phyloP scores from a whole-genome alignment of 116 monocot genomes.

The Cymodocea nodosa region DNA sequence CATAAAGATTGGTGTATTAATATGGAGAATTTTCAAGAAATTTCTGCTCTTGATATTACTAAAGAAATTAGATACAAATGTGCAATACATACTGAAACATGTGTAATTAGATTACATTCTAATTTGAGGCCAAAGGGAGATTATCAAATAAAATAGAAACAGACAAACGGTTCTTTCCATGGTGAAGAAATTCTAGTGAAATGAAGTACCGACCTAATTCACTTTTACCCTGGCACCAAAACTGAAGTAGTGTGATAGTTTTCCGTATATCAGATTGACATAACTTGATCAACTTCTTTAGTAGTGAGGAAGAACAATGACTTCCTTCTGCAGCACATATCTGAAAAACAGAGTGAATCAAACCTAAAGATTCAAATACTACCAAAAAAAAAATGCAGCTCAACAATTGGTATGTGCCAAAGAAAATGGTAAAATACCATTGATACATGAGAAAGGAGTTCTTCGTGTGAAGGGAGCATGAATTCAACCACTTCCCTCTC shows the following conservation, averaged over 20 bases:
- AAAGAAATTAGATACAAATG: no score
- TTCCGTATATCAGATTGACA: constrained; percentile 80
- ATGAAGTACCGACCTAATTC: constrained; percentile 21
- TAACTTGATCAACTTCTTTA: constrained; percentile 38
- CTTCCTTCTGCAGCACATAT: constrained; percentile 61
- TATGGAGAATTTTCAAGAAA: no score
- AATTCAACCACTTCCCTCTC: constrained; percentile 47
- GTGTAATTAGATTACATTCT: no score
- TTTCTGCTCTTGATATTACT: no score
- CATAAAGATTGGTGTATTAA: no score
- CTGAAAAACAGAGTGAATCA: constrained; percentile 24
- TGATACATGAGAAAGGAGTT: constrained; percentile 40
- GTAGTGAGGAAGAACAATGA: constrained; percentile 26
- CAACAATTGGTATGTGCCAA: constrained; percentile 3
- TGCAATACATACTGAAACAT: no score
- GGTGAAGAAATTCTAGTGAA: neutral
- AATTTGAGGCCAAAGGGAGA: no score
- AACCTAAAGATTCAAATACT: neutral
- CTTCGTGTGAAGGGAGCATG: constrained; percentile 44
- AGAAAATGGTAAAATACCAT: constrained; percentile 31
- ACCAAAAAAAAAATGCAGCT: neutral
- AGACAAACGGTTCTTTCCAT: no score
- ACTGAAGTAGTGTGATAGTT: constrained; percentile 74
- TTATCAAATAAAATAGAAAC: no score
- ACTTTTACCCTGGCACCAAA: constrained; percentile 77